These are phyloP conservation scores for Pseudohyphozyma bogoriensis DNA, from an alignment of 768 basidiomycete species.

Conservation along the genomic window DNA sequence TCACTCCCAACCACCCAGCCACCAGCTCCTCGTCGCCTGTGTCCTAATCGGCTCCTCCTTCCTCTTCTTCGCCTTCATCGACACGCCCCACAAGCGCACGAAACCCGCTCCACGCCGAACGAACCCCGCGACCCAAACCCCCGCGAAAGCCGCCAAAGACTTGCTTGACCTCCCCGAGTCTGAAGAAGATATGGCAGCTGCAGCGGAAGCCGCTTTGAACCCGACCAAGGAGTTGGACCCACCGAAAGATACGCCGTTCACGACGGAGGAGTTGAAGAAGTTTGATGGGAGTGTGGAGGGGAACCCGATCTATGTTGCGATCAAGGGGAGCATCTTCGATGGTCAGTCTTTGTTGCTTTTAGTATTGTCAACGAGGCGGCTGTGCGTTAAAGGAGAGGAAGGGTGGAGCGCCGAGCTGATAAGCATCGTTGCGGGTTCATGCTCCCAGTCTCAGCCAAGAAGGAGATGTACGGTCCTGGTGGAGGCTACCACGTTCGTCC, in stretches of 20 bases:
- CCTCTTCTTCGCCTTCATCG: constrained; percentile 22
- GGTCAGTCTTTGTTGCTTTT: background rate
- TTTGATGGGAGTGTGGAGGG: constrained; percentile 58
- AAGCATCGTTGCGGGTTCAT: too few species aligned
- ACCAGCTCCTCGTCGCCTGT: constrained; percentile 8
- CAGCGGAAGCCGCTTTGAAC: background rate
- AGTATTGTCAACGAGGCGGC: too few species aligned
- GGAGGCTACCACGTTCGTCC: constrained; percentile 37
- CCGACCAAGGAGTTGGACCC: constrained; percentile 29
- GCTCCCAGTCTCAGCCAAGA: constrained; percentile 55
- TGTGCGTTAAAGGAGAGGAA: too few species aligned
- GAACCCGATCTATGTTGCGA: constrained; percentile 78
- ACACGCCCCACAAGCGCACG: background rate
- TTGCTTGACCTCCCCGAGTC: background rate
- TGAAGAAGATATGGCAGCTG: background rate
- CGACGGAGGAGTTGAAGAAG: constrained; percentile 53
- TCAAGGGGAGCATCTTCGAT: constrained; percentile 57
- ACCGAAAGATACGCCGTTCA: constrained; percentile 70
- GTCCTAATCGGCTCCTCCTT: constrained; percentile 6
- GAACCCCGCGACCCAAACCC: background rate
- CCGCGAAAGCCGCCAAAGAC: background rate
- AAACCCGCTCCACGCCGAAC: constrained; percentile 4
- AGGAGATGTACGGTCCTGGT: constrained; percentile 79
- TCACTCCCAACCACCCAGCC: too few species aligned
- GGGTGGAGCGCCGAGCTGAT: background rate